A percentile compares a stretch with the other conserved stretches of the same genome.
Conservation (phyloP, 164 flowering plant species). For the Nymphaea colorata region DNA sequence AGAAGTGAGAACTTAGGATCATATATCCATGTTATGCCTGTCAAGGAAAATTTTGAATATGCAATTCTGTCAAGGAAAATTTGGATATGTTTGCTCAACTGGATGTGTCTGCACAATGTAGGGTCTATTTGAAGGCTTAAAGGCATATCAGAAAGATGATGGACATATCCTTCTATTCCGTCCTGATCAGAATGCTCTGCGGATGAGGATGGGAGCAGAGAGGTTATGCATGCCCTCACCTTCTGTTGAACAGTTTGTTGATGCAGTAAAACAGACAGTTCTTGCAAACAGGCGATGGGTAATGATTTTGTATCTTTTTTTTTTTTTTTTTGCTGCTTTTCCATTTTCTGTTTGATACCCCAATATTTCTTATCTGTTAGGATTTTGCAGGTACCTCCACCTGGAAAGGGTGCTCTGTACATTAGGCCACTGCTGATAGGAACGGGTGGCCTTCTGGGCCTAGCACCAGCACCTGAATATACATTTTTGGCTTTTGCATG, state of each 20-base stretch:
- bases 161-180: slow-evolving; percentile 62
- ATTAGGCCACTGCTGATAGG: slow-evolving; percentile 82
- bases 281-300: slow-evolving; percentile 81
- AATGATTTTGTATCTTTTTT: not conserved
- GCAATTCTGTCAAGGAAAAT: no score
- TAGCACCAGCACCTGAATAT: slow-evolving; percentile 79
- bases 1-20: no score
- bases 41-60: no score
- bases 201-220: slow-evolving; percentile 73
- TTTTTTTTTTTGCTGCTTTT: not conserved
- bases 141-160: slow-evolving; percentile 58
- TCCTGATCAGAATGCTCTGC: slow-evolving; percentile 67
- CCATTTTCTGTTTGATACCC: not conserved
- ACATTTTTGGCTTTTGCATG: slow-evolving; percentile 73
- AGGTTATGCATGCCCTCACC: slow-evolving; percentile 94
- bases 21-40: no score
- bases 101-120: slow-evolving; percentile 8
- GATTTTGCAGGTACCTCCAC: slow-evolving; percentile 65
- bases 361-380: not conserved
- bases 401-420: slow-evolving; percentile 82
- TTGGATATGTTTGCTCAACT: no score
- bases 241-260: slow-evolving; percentile 59
- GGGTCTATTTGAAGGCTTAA: slow-evolving; percentile 84
- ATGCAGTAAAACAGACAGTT: slow-evolving; percentile 69
- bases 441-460: slow-evolving; percentile 64